Percentiles rank a stretch among this genome's conserved stretches.
phyloP scores from a whole-genome alignment of 257 asterid genomes.

The Penstemon davidsonii region DNA sequence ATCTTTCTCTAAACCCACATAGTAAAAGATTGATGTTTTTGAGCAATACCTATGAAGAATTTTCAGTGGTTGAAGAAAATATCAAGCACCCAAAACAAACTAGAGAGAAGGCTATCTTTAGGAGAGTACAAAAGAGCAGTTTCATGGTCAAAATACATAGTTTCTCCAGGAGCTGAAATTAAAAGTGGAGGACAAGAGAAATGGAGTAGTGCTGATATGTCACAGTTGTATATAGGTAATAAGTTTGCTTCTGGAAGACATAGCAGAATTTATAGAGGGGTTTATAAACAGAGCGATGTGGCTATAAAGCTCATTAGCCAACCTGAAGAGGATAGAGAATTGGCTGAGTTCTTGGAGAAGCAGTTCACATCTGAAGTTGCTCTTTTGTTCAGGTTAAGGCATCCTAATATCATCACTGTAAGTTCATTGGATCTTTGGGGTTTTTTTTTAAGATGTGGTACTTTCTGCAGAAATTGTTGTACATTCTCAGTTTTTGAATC shows the following conservation, averaged over 20 bases:
- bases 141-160: slow-evolving; percentile 94
- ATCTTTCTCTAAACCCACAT: background rate
- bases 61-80: slow-evolving; percentile 76
- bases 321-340: slow-evolving; percentile 91
- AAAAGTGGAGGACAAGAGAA: slow-evolving; percentile 73
- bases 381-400: slow-evolving; percentile 72
- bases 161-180: slow-evolving; percentile 79
- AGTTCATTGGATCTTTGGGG: slow-evolving; percentile 31
- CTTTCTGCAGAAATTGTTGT: slow-evolving; percentile 7
- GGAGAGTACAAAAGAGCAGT: slow-evolving; percentile 88
- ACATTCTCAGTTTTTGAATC: slow-evolving; percentile 4
- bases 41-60: slow-evolving; percentile 59
- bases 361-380: slow-evolving; percentile 91
- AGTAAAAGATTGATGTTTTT: slow-evolving; percentile 32
- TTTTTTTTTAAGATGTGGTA: background rate
- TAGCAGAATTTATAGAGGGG: slow-evolving; percentile 90
- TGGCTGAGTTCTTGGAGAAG: slow-evolving; percentile 82
- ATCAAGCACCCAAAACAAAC: slow-evolving; percentile 66
- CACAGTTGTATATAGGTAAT: slow-evolving; percentile 84
- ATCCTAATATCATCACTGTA: slow-evolving; percentile 92
- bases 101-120: slow-evolving; percentile 85
- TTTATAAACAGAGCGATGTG: slow-evolving; percentile 81
- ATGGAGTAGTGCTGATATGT: slow-evolving; percentile 95
- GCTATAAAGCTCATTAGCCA: slow-evolving; percentile 95
- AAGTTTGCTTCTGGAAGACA: slow-evolving; percentile 94